These are phyloP conservation scores for Xerocomellus amylosporus DNA, from an alignment of 768 basidiomycete species.

Conservation along the genomic window DNA sequence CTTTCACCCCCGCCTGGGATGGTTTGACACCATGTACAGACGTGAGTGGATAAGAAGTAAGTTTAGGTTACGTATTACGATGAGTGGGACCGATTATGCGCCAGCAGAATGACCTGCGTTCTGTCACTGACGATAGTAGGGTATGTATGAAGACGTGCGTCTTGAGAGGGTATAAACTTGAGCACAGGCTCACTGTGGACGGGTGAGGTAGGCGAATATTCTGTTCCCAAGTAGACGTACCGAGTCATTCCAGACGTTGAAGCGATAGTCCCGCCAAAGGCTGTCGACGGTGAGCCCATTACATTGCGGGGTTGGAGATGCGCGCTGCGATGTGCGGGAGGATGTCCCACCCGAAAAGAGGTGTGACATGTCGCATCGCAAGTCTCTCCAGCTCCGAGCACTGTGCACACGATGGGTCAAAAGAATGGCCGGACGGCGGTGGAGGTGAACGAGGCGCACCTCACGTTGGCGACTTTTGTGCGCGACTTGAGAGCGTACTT, in stretches of 20 bases:
- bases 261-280: constrained; percentile 64
- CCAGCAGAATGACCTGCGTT: constrained; percentile 30
- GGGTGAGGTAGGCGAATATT: background rate
- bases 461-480: constrained; percentile 65
- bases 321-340: constrained; percentile 32
- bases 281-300: constrained; percentile 63
- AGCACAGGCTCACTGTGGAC: constrained; percentile 20
- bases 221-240: constrained; percentile 18
- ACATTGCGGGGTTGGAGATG: constrained; percentile 36
- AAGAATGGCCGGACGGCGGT: background rate
- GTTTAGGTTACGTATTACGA: constrained; percentile 34
- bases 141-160: constrained; percentile 27
- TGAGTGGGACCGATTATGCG: constrained; percentile 25
- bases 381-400: constrained; percentile 64
- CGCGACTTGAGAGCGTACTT: constrained; percentile 65
- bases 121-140: constrained; percentile 27
- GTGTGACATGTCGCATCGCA: constrained; percentile 58
- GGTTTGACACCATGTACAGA: constrained; percentile 7
- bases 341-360: constrained; percentile 45
- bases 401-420: constrained; percentile 33
- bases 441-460: constrained; percentile 41
- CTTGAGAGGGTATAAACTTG: constrained; percentile 25
- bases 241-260: constrained; percentile 59
- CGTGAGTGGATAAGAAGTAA: constrained; percentile 21
- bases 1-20: constrained; percentile 13